Base-by-base conservation (phyloP, 2,329 filamentous ascomycete species). In the Beauveria brongniartii region DNA sequence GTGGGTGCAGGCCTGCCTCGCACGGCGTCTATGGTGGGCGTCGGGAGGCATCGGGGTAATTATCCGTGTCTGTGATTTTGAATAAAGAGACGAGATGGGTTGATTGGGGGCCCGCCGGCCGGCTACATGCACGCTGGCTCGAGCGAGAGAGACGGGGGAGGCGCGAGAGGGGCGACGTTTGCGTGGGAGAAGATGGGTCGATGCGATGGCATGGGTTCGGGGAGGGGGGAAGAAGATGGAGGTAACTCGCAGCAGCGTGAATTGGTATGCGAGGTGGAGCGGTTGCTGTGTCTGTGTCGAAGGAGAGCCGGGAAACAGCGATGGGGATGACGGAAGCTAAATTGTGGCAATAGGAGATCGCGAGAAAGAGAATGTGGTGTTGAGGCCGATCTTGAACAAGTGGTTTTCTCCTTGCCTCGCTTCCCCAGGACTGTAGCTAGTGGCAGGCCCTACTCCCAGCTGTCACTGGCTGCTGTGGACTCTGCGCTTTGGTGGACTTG, bases 1-100 rank as follows among this genome's bases (percentile, higher is more conserved):
- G 24, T 64, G 47, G 1, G 63, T 58, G 54, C 66, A 67, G 14
- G 65, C 66, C 43, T 67, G 66, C 22, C 64, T 57, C 12, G 65
- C 65, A 26, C 65, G 60, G 46, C 63, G 64, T 14, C 65, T 55
- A 46, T 59, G 59, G 26, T 61, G 59, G 26, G 44, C 30, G 44
- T 61, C 59, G 26, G 59, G 59, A 12, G 59, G 53, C 59, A 61
- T 61, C 12, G 14, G 34, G 12, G 12, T 37, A 4, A 37, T 5
- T 12, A 18, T 7, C 10, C 8, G 48, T 46, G n/a, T 34, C 44
- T 48, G 47, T 37, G 26, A 53, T 37, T 43, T 43, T 24, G 22
- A 30, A 26, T 14, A 14, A 7, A 24, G 20, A 26, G 44, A 34
- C 14, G 20, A 10, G 18, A 40, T 37, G 22, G 34, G 34, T n/a